A percentile compares a stretch with the other conserved stretches of the same genome.
These are phyloP conservation scores for Zygnema circumcarinatum DNA, from an alignment of 139 green algal genomes.

Conservation along the genomic window DNA sequence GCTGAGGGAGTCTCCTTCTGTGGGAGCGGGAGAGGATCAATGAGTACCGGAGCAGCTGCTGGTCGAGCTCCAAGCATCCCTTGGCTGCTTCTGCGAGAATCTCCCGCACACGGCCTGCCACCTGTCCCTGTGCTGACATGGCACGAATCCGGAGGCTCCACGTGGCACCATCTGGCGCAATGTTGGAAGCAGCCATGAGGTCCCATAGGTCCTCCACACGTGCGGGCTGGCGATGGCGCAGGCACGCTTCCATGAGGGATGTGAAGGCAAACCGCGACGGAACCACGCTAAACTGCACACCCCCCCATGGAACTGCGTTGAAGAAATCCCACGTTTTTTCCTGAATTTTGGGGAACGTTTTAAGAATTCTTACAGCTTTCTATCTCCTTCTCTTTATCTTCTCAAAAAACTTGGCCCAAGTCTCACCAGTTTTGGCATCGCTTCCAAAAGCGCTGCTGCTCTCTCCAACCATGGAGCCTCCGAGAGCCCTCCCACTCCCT, in stretches of 20 bases:
- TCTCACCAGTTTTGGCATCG: conserved; percentile 24
- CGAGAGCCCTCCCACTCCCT: not conserved
- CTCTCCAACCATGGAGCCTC: conserved; percentile 8
- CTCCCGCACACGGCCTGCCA: not conserved
- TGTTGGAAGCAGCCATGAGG: not conserved
- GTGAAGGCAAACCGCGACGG: conserved; percentile 46
- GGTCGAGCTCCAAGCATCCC: not conserved
- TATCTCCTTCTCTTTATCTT: too few relatives aligned
- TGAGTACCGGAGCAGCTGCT: not conserved
- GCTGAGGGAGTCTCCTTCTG: too few relatives aligned
- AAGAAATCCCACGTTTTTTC: not conserved
- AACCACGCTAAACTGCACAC: conserved; percentile 36
- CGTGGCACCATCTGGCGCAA: conserved; percentile 30
- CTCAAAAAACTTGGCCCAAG: too few relatives aligned
- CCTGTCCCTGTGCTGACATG: conserved; percentile 10
- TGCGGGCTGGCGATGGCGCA: conserved; percentile 21
- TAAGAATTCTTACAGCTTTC: not conserved
- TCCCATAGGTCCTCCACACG: conserved; percentile 34
- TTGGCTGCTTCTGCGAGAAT: conserved; percentile 26
- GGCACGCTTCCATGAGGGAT: conserved; percentile 40
- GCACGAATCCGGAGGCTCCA: conserved; percentile 21
- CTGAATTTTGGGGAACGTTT: not conserved
- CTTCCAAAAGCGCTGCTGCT: conserved; percentile 3
- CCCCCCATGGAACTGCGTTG: not conserved
- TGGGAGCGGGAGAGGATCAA: not conserved